These are phyloP conservation scores for Nevesoporus exiguus DNA, from an alignment of 768 basidiomycete genomes.

Conservation along the genomic window DNA sequence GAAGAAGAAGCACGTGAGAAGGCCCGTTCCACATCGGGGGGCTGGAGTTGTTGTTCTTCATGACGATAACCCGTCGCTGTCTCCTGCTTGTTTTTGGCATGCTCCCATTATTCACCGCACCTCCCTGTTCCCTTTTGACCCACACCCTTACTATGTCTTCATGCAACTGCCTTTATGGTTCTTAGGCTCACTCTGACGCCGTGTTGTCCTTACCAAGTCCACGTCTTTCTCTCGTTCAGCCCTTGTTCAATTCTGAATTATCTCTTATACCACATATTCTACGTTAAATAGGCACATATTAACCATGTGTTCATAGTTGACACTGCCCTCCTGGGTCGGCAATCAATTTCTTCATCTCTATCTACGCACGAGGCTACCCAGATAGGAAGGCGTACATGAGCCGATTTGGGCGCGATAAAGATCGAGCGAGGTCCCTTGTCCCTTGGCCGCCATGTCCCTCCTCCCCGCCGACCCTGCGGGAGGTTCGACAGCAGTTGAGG, in stretches of 20 bases:
- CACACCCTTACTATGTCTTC: conserved; percentile 27
- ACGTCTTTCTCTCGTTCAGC: conserved; percentile 15
- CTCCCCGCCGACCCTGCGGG: conserved; percentile 49
- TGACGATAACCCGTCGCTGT: conserved; percentile 21
- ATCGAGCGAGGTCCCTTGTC: conserved; percentile 12
- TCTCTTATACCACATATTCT: conserved; percentile 41
- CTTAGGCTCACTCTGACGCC: conserved; percentile 23
- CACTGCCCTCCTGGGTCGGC: conserved; percentile 7
- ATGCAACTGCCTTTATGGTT: conserved; percentile 26
- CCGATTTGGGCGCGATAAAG: conserved; percentile 1
- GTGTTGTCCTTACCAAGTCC: conserved; percentile 13
- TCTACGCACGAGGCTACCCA: conserved; percentile 17
- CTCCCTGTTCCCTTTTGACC: conserved; percentile 8
- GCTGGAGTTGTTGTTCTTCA: conserved; percentile 69
- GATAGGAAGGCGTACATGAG: conserved; percentile 26
- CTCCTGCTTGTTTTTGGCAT: conserved; percentile 17
- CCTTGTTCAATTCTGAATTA: conserved; percentile 36
- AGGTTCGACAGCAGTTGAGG: conserved; percentile 37
- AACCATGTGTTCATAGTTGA: conserved; percentile 36
- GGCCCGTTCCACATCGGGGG: conserved; percentile 41
- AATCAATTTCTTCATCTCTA: conserved; percentile 3
- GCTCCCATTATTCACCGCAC: conserved; percentile 19
- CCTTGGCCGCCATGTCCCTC: conserved; percentile 49
- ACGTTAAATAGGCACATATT: conserved; percentile 37
- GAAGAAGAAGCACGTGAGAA: conserved; percentile 70